These are phyloP conservation scores for Petasospora rhodanensis DNA, from an alignment of 1,139 yeast species.

Conservation along the genomic window DNA sequence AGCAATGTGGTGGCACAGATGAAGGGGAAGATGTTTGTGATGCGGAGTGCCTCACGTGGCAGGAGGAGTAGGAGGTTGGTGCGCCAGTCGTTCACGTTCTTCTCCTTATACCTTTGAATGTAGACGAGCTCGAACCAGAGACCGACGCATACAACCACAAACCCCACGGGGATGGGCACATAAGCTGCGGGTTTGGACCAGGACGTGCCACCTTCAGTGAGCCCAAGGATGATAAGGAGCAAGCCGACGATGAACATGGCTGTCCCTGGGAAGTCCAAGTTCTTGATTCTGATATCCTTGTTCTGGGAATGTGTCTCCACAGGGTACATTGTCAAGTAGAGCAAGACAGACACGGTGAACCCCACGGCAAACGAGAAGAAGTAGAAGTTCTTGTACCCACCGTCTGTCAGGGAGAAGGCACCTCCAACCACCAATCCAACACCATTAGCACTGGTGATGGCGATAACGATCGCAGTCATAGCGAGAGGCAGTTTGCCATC, in stretches of 20 bases:
- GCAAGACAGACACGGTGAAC: slow-evolving; percentile 10
- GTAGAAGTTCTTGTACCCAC: slow-evolving; percentile 32
- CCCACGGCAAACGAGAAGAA: slow-evolving; percentile 28
- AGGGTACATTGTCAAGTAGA: slow-evolving; percentile 20
- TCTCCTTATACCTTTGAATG: slow-evolving; percentile 9
- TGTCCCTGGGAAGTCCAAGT: slow-evolving; percentile 29
- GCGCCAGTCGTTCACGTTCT: no score
- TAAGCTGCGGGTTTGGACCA: slow-evolving; percentile 32
- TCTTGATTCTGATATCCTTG: slow-evolving; percentile 15
- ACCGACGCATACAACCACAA: slow-evolving; percentile 9
- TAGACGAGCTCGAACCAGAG: slow-evolving; percentile 16
- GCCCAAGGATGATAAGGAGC: slow-evolving; percentile 29
- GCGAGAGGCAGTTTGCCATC: not conserved
- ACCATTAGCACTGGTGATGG: slow-evolving; percentile 28
- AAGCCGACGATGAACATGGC: slow-evolving; percentile 27
- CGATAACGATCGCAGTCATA: slow-evolving; percentile 17
- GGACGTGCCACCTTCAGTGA: slow-evolving; percentile 32
- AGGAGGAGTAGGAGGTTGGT: no score
- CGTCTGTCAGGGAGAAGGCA: slow-evolving; percentile 28
- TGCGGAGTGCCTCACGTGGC: no score
- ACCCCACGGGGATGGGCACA: slow-evolving; percentile 22
- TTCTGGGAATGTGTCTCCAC: slow-evolving; percentile 17
- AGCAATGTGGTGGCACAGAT: no score
- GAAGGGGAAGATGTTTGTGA: no score
- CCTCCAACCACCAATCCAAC: slow-evolving; percentile 35